A percentile compares a stretch with the other conserved stretches of the same genome.
phyloP scores from a whole-genome alignment of 345 rosid species.

The Citrus trifoliata region DNA sequence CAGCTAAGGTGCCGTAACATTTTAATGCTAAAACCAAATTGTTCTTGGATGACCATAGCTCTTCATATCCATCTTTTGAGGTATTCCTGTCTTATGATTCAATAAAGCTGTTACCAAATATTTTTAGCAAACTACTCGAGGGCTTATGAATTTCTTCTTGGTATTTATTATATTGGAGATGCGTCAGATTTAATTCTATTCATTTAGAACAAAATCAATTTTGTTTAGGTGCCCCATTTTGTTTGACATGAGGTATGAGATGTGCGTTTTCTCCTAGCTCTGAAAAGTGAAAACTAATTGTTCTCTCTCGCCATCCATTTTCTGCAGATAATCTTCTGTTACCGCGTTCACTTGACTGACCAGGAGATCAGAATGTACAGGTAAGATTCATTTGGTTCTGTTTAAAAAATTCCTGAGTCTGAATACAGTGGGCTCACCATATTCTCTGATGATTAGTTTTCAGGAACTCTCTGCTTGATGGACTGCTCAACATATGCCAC shows the following conservation, averaged over 20 bases:
- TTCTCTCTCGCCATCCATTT: background rate
- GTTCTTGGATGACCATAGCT: background rate
- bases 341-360: background rate
- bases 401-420: background rate
- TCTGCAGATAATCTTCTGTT: constrained; percentile 9
- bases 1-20: background rate
- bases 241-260: constrained; percentile 8
- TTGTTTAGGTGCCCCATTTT: background rate
- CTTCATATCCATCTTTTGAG: background rate
- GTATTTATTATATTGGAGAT: background rate
- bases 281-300: constrained; percentile 5
- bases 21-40: background rate
- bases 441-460: constrained; percentile 18
- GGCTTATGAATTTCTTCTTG: background rate
- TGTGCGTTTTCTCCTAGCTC: constrained; percentile 1
- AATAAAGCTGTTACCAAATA: background rate
- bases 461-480: constrained; percentile 30
- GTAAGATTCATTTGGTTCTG: constrained; percentile 4
- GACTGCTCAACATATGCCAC: constrained; percentile 30
- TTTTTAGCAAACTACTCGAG: background rate
- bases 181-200: background rate
- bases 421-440: background rate
- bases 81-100: background rate
- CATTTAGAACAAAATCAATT: background rate
- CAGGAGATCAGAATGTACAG: constrained; percentile 24